Evolutionary conservation across 2,329 filamentous ascomycete genomes (phyloP), one percentile per base, ranked within the genome.

Genomic region (Ceratocystis colombiana): DNA sequence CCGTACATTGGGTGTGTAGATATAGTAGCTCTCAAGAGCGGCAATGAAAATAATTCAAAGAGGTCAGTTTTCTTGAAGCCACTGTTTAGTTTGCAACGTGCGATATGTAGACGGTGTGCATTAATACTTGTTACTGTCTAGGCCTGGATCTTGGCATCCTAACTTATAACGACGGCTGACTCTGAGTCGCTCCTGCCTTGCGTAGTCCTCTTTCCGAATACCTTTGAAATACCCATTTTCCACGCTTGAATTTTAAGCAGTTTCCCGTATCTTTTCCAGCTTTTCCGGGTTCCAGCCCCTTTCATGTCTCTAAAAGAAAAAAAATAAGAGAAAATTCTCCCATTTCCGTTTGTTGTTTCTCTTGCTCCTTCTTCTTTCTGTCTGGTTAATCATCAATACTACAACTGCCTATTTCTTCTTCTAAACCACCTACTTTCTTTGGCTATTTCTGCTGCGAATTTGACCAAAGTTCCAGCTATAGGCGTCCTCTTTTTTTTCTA

Each of bases 321-420:
- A 15, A 33, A 30, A 4, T 8, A 17, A 5, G n/a, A 20, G 25
- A 59, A 59, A 59, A 20, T 59, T 33, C 55, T n/a, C 55, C 17
- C 28, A 25, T 25, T 59, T 59, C 28, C 28, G 55, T 59, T 59
- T 37, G 55, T 59, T 59, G 55, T 59, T 28, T 59, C 28, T 59
- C 28, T 59, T 33, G 55, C 30, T 59, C 25, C 55, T 59, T 33
- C 55, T 59, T 59, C 55, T 59, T 59, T 37, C 28, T 59, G 55
- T 20, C 55, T 37, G 10, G 28, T 20, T 37, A 15, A 59, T 59
- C 55, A 59, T 30, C 12, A 59, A 41, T 15, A 30, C 55, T 45
- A 37, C 41, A 44, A 45, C 59, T 44, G 37, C 30, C 41, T 15
- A 15, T 41, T 41, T 41, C 37, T 41, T 41, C 12, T 41, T 41